Evolutionary conservation across 2,329 filamentous ascomycete species (phyloP), one percentile per base, ranked within the genome.

Genomic region (Trichophyton mentagrophytes): DNA sequence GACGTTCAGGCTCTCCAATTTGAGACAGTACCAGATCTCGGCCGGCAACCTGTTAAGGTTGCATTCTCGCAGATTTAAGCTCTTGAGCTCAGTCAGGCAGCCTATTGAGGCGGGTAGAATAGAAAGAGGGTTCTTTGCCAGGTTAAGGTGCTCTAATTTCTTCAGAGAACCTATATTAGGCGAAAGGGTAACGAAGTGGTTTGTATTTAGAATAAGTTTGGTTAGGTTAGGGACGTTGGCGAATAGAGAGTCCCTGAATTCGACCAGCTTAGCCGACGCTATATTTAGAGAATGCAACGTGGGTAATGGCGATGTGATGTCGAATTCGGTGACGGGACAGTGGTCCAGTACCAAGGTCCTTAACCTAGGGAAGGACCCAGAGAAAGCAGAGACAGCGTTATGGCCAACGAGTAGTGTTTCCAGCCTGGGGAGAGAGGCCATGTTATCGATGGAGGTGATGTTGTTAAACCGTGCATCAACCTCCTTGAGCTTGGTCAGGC

Each of bases 21-120:
- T 90, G 67, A 87, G 86, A 58, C 92, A 92, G 79, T 89, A 92
- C 93, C 93, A 99, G n/a, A 99, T 81, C 70, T 99, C 93, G 69
- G 89, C 84, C 1, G 93, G 93, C 36, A 99, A 78, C 68, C 87
- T 87, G 65, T 86, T 87, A 61, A 99, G 82, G 69, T 97, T 99
- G 77, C 97, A 99, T 69, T 93, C 90, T 64, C 92, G 84, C 17
- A 97, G 82, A 70, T 99, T 92, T 46, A 99, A 79, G 64, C 90
- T 87, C 59, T 85, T 86, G 64, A 99, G 79, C 71, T 97, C 92
- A 0, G 81, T 83, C 25, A 99, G 80, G 65, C 89, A 91, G 3
- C 93, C 93, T 65, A 99, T 90, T 66, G 96, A 90, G 0, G 88
- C 74, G 3, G 93, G 93, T 33, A 99, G 77, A 66, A 89, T 85